Evolutionary conservation across 2,329 filamentous ascomycete genomes (phyloP).

Genomic region (Ophiostoma sp.): DNA sequence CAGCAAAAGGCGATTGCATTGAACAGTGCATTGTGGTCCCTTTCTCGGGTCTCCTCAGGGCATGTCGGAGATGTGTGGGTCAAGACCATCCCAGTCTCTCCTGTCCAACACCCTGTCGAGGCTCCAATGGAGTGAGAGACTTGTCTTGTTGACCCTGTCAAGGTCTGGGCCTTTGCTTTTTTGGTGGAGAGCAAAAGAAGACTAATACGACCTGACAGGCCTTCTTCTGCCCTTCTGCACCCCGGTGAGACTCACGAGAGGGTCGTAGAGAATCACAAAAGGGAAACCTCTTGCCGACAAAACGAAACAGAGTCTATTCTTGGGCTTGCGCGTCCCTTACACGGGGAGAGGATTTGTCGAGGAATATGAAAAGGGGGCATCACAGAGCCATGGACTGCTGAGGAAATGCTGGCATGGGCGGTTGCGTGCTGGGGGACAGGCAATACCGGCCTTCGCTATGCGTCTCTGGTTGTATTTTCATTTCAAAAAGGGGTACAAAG

Average conservation of each 20-base stretch:
- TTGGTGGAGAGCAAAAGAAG: background rate
- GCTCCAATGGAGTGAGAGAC: background rate
- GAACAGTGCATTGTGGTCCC: background rate
- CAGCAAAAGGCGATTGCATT: constrained; percentile 1
- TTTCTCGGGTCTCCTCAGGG: background rate
- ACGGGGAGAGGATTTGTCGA: background rate
- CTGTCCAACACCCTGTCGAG: background rate
- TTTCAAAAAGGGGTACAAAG: constrained; percentile 5
- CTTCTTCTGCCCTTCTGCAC: background rate
- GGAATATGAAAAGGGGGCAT: background rate
- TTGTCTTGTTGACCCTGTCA: background rate
- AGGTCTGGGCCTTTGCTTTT: background rate
- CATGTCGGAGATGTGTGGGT: constrained; percentile 18
- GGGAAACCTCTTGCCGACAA: background rate
- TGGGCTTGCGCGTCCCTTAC: constrained; percentile 6
- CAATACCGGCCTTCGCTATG: background rate
- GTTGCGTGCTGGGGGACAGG: background rate
- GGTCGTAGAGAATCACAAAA: background rate
- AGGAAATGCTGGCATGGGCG: background rate
- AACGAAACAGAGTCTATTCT: constrained; percentile 14
- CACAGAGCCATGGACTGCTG: background rate
- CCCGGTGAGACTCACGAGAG: background rate
- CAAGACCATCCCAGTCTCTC: background rate
- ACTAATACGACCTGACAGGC: background rate
- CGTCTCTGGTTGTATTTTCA: constrained; percentile 4